These are phyloP conservation scores for Colletotrichum agaves DNA, from an alignment of 2,329 filamentous ascomycete species.

Conservation along the genomic window DNA sequence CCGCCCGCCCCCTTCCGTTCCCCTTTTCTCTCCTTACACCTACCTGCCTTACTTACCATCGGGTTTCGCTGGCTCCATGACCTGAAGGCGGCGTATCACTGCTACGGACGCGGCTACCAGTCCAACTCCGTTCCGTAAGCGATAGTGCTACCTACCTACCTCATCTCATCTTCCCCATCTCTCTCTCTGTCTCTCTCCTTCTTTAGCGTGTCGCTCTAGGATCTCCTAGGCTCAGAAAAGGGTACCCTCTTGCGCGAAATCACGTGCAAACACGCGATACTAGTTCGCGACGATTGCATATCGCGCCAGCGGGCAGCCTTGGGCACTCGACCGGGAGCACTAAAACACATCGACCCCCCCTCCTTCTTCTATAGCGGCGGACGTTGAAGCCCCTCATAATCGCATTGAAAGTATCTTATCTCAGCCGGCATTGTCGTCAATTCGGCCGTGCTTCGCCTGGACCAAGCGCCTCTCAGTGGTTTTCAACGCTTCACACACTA, in stretches of 20 bases:
- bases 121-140: background rate
- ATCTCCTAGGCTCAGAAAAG: background rate
- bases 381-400: background rate
- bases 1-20: background rate
- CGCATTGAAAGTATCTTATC: background rate
- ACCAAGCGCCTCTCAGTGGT: background rate
- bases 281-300: conserved; percentile 1
- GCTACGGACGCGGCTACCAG: background rate
- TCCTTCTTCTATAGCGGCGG: background rate
- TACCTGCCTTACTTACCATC: too few species aligned
- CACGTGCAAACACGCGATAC: conserved; percentile 35
- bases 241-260: conserved; percentile 25
- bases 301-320: background rate
- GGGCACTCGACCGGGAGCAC: background rate
- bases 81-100: too few species aligned
- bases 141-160: background rate
- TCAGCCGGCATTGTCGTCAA: background rate
- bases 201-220: background rate
- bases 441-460: background rate
- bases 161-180: background rate
- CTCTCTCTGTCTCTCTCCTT: background rate
- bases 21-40: background rate
- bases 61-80: too few species aligned
- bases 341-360: background rate
- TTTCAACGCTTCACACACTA: background rate